Evolutionary conservation across 164 flowering plant species (phyloP).

Genomic region (Aristolochia contorta): DNA sequence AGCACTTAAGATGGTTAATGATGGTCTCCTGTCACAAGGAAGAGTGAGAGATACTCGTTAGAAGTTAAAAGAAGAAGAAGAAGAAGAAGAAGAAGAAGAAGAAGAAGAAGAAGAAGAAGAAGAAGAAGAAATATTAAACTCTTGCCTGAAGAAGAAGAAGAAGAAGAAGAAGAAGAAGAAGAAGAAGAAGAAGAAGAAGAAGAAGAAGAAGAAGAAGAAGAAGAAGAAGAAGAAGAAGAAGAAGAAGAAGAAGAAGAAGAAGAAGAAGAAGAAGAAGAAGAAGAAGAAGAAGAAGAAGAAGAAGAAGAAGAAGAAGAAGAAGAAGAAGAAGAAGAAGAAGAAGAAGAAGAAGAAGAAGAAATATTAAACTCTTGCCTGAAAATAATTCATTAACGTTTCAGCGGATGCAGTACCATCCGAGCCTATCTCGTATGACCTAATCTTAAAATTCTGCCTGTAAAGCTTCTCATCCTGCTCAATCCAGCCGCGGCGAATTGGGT

Average conservation of each 20-base stretch:
- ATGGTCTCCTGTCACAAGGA: slow-evolving; percentile 67
- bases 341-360: no score
- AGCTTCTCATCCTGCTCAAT: slow-evolving; percentile 81
- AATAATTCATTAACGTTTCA: slow-evolving; percentile 92
- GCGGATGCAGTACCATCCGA: slow-evolving; percentile 88
- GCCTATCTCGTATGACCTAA: slow-evolving; percentile 94
- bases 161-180: no score
- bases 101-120: no score
- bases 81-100: no score
- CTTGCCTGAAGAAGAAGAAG: slow-evolving; percentile 42
- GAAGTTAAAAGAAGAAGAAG: no score
- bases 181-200: neutral
- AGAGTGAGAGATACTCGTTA: neutral
- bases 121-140: neutral
- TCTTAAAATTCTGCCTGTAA: slow-evolving; percentile 76
- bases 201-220: neutral
- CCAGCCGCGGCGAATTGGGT: slow-evolving; percentile 73
- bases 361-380: slow-evolving; percentile 42
- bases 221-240: no score
- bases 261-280: no score
- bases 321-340: no score
- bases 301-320: no score
- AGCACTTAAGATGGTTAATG: slow-evolving; percentile 68
- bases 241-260: neutral
- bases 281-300: no score